phyloP scores from a whole-genome alignment of 2,329 filamentous ascomycete genomes.

The Nannizziopsis barbatae region DNA sequence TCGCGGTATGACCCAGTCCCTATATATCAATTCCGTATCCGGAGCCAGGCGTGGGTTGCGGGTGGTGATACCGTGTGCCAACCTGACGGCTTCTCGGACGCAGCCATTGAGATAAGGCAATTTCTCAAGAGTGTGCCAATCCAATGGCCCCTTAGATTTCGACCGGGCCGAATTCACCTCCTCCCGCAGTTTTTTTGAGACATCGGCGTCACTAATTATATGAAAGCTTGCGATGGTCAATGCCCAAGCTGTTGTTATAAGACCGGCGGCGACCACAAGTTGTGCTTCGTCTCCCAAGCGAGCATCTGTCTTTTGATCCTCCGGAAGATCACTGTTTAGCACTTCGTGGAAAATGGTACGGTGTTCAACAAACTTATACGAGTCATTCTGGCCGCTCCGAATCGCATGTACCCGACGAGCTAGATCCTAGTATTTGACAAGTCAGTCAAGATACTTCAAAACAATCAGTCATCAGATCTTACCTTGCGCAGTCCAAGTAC shows the following conservation, averaged over 20 bases:
- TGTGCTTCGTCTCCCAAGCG: slow-evolving; percentile 22
- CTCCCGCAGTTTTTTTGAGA: slow-evolving; percentile 11
- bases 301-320: slow-evolving; percentile 16
- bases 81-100: slow-evolving; percentile 28
- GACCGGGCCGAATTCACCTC: slow-evolving; percentile 17
- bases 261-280: slow-evolving; percentile 19
- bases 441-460: neutral
- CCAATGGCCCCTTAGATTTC: slow-evolving; percentile 9
- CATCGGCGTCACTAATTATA: slow-evolving; percentile 16
- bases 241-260: slow-evolving; percentile 20
- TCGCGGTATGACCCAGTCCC: slow-evolving; percentile 13
- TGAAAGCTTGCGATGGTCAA: slow-evolving; percentile 20
- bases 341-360: slow-evolving; percentile 22
- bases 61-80: slow-evolving; percentile 29
- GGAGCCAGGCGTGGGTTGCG: slow-evolving; percentile 19
- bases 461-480: neutral
- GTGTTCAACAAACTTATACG: slow-evolving; percentile 11
- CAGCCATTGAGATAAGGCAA: slow-evolving; percentile 21
- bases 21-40: slow-evolving; percentile 10
- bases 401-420: slow-evolving; percentile 13
- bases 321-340: slow-evolving; percentile 20
- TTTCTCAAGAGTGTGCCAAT: slow-evolving; percentile 19
- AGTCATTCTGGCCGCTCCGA: slow-evolving; percentile 7
- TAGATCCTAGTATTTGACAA: slow-evolving; percentile 11
- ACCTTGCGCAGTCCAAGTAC: slow-evolving; percentile 16